phyloP scores from a whole-genome alignment of 768 basidiomycete species.

The Omphalotus guepiniiformis region DNA sequence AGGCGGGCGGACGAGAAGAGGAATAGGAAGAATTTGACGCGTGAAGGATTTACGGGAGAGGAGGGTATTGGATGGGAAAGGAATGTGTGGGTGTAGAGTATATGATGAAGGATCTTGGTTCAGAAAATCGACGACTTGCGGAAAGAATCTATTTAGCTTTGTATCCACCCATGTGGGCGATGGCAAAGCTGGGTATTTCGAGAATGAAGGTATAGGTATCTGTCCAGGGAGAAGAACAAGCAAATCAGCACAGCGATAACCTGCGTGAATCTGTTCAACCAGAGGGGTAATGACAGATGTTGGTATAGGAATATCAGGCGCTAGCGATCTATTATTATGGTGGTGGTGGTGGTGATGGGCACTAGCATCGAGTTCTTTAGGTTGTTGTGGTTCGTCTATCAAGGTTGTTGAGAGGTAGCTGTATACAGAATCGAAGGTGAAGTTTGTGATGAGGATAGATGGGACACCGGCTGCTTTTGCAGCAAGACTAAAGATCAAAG shows the following conservation, averaged over 20 bases:
- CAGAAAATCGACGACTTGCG: conserved; percentile 42
- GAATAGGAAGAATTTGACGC: conserved; percentile 45
- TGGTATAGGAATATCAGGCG: conserved; percentile 54
- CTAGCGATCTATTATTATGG: too few relatives aligned
- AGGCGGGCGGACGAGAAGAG: conserved; percentile 68
- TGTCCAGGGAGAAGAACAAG: conserved; percentile 66
- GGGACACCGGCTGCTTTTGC: conserved; percentile 63
- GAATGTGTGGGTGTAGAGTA: conserved; percentile 38
- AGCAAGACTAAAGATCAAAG: conserved; percentile 43
- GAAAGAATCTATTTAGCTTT: conserved; percentile 38
- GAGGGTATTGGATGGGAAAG: conserved; percentile 25
- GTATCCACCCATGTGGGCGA: conserved; percentile 61
- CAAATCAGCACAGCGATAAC: conserved; percentile 69
- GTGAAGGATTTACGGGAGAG: conserved; percentile 16
- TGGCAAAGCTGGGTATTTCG: conserved; percentile 47
- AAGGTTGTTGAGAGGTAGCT: conserved; percentile 64
- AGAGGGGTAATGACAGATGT: conserved; percentile 48
- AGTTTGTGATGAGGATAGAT: conserved; percentile 73
- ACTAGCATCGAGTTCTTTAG: background rate
- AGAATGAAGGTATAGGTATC: conserved; percentile 77
- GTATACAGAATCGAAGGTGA: conserved; percentile 82
- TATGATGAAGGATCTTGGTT: conserved; percentile 23
- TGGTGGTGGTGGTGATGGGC: too few relatives aligned
- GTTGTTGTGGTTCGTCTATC: conserved; percentile 31
- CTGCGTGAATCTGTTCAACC: conserved; percentile 57